phyloP scores from a whole-genome alignment of 148 eudicot genomes.

The Cornus florida region DNA sequence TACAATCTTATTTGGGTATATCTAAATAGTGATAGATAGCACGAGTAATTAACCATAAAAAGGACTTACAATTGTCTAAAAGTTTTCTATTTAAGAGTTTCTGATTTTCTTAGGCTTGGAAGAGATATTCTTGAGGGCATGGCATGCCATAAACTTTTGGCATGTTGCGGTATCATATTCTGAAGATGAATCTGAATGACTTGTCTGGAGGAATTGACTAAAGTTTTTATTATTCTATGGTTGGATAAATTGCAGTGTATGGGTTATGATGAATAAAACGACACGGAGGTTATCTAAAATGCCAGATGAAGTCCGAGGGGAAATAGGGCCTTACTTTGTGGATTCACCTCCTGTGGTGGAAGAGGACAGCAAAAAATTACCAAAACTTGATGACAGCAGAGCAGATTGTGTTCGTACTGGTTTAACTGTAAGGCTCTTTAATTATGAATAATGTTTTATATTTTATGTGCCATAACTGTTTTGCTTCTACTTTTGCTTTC shows the following conservation, averaged over 20 bases:
- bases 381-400: conserved; percentile 73
- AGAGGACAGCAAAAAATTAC: conserved; percentile 76
- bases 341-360: conserved; percentile 79
- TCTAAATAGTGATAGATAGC: neutral
- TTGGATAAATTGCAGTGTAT: conserved; percentile 50
- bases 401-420: conserved; percentile 71
- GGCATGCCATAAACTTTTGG: neutral
- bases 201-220: neutral
- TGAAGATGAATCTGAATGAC: neutral
- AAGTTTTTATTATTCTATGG: neutral
- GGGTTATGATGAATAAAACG: conserved; percentile 96
- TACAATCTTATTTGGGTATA: neutral
- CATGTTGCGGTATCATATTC: neutral
- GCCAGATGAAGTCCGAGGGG: conserved; percentile 91
- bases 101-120: neutral
- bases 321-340: conserved; percentile 68
- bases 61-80: neutral
- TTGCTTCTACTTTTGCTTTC: neutral
- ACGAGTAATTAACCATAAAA: neutral
- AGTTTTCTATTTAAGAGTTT: neutral
- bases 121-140: neutral
- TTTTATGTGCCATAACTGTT: neutral
- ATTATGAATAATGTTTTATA: neutral
- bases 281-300: conserved; percentile 87
- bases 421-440: conserved; percentile 52